A percentile compares a stretch with the other conserved stretches of the same genome.
Conservation (phyloP, 306 rosid genomes). For the Quercus robur region DNA sequence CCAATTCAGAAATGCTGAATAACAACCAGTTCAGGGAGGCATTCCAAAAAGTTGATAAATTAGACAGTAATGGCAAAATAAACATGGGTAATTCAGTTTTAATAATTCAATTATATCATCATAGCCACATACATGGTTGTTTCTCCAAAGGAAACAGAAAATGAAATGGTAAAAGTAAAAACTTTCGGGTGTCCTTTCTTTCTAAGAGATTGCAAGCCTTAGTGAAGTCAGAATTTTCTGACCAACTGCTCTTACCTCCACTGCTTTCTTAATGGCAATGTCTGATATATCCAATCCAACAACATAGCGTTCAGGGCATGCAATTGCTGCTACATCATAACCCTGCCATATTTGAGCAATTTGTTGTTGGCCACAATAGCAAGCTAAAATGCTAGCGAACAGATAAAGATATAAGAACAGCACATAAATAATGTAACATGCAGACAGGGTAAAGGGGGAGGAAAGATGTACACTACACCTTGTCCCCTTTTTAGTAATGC, state of each 20-base stretch:
- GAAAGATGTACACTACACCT: not conserved
- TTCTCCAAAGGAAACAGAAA: not conserved
- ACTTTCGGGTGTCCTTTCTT: not conserved
- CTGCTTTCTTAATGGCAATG: slow-evolving; percentile 29
- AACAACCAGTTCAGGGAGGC: too few relatives aligned
- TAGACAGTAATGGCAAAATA: not conserved
- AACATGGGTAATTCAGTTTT: not conserved
- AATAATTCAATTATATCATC: not conserved
- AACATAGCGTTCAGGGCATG: slow-evolving; percentile 30
- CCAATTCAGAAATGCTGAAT: too few relatives aligned
- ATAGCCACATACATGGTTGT: not conserved
- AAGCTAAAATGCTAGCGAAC: not conserved
- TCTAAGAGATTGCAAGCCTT: not conserved
- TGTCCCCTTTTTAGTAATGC: not conserved
- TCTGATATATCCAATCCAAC: slow-evolving; percentile 41
- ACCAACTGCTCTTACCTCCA: slow-evolving; percentile 14
- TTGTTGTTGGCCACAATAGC: not conserved
- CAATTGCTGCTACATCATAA: slow-evolving; percentile 34
- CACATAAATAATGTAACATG: not conserved
- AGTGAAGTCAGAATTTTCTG: not conserved
- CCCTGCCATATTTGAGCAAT: slow-evolving; percentile 26
- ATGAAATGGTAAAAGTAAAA: not conserved
- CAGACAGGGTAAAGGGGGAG: not conserved
- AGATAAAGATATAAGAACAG: not conserved
- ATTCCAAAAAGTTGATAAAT: not conserved